Conservation (phyloP, 1,284 basidiomycete genomes). For the Xanthoconium separans region DNA sequence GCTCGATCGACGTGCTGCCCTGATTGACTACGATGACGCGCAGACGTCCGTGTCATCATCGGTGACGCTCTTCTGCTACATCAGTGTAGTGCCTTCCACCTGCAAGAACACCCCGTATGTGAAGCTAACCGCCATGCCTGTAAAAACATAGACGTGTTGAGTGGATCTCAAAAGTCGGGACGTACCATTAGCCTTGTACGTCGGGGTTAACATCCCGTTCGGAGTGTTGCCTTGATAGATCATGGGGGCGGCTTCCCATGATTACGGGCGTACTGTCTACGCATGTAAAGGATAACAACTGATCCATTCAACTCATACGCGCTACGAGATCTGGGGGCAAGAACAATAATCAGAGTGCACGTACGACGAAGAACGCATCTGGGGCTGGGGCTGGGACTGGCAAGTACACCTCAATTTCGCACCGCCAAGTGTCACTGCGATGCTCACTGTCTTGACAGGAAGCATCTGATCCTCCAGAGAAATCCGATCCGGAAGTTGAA, state of each 20-base stretch:
- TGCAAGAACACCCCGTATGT: too few relatives aligned
- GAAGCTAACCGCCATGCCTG: conserved; percentile 69
- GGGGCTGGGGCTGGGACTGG: conserved; percentile 79
- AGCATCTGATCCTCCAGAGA: conserved; percentile 67
- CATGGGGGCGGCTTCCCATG: too few relatives aligned
- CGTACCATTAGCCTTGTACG: too few relatives aligned
- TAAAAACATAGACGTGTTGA: too few relatives aligned
- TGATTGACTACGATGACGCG: conserved; percentile 4
- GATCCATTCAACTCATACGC: too few relatives aligned
- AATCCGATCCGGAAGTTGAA: conserved; percentile 68
- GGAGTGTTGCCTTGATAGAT: too few relatives aligned
- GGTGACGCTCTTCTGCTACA: conserved; percentile 75
- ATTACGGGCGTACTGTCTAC: too few relatives aligned
- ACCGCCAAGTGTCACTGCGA: conserved; percentile 1
- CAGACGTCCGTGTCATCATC: conserved; percentile 88
- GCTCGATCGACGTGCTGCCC: not conserved
- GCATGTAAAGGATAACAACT: too few relatives aligned
- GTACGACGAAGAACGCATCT: conserved; percentile 62
- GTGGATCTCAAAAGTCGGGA: too few relatives aligned
- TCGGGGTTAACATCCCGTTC: too few relatives aligned
- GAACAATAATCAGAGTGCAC: too few relatives aligned
- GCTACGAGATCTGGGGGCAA: conserved; percentile 37
- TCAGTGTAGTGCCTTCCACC: too few relatives aligned
- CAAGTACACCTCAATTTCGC: conserved; percentile 36
- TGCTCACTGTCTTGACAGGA: conserved; percentile 47